Conservation (phyloP, 768 basidiomycete genomes). For the Russula sp. region DNA sequence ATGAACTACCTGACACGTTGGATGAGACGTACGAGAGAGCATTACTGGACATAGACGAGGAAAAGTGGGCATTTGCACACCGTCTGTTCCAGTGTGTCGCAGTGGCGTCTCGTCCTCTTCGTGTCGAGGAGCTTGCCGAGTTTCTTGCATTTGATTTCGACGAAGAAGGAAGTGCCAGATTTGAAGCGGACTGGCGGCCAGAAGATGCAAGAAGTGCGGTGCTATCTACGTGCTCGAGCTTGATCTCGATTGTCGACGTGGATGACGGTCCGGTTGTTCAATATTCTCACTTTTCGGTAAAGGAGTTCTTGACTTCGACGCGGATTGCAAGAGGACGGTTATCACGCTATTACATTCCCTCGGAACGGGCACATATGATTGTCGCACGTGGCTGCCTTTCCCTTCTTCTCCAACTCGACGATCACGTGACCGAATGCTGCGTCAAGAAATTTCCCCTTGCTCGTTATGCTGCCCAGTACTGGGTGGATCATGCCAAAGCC, state of each 20-base stretch:
- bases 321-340: not conserved
- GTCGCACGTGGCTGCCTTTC: not conserved
- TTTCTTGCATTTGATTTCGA: not conserved
- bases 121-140: not conserved
- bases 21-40: not conserved
- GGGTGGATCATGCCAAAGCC: not conserved
- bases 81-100: conserved; percentile 4
- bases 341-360: not conserved
- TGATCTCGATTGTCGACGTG: not conserved
- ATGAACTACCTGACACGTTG: not conserved
- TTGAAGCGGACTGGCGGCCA: not conserved
- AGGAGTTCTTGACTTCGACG: not conserved
- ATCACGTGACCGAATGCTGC: not conserved
- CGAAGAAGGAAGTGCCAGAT: not conserved
- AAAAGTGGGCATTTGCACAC: not conserved
- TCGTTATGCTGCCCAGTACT: not conserved
- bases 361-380: not conserved
- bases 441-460: not conserved
- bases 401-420: not conserved
- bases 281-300: conserved; percentile 3
- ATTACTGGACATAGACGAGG: not conserved
- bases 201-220: not conserved
- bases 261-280: not conserved
- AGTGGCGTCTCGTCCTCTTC: not conserved
- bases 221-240: not conserved